phyloP scores from a whole-genome alignment of 768 basidiomycete species.

The Rhizopogon vinicolor region DNA sequence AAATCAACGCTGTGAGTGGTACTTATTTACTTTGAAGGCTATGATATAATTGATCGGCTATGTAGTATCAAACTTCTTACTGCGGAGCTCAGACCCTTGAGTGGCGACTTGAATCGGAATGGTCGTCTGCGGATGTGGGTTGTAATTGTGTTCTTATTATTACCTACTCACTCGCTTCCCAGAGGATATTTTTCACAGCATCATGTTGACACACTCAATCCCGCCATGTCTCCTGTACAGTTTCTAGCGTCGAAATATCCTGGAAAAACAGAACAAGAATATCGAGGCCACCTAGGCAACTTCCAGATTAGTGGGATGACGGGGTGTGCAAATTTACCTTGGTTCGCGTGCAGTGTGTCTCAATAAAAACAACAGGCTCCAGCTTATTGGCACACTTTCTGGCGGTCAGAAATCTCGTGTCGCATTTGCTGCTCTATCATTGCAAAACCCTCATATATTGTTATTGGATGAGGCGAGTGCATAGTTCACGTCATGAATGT shows the following conservation, averaged over 20 bases:
- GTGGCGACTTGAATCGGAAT: slow-evolving; percentile 85
- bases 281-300: slow-evolving; percentile 90
- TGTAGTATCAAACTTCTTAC: slow-evolving; percentile 87
- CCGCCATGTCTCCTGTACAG: slow-evolving; percentile 86
- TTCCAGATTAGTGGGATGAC: slow-evolving; percentile 98
- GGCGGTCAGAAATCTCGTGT: slow-evolving; percentile 97
- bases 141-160: neutral
- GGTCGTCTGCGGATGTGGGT: slow-evolving; percentile 85
- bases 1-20: slow-evolving; percentile 83
- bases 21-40: neutral
- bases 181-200: slow-evolving; percentile 94
- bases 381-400: slow-evolving; percentile 85
- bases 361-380: slow-evolving; percentile 44
- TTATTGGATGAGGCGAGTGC: slow-evolving; percentile 83
- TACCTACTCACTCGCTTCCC: slow-evolving; percentile 1
- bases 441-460: slow-evolving; percentile 88
- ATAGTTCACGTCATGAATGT: slow-evolving; percentile 4
- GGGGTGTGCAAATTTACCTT: slow-evolving; percentile 42
- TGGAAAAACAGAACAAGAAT: slow-evolving; percentile 94
- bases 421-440: slow-evolving; percentile 81
- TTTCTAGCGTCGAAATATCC: slow-evolving; percentile 92
- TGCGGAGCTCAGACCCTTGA: slow-evolving; percentile 68
- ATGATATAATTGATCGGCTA: neutral
- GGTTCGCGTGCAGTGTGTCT: neutral
- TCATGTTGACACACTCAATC: slow-evolving; percentile 88